A percentile compares a stretch with the other conserved stretches of the same genome.
Evolutionary conservation across 441 rosid genomes (phyloP).

Genomic region (Gossypium lobatum): DNA sequence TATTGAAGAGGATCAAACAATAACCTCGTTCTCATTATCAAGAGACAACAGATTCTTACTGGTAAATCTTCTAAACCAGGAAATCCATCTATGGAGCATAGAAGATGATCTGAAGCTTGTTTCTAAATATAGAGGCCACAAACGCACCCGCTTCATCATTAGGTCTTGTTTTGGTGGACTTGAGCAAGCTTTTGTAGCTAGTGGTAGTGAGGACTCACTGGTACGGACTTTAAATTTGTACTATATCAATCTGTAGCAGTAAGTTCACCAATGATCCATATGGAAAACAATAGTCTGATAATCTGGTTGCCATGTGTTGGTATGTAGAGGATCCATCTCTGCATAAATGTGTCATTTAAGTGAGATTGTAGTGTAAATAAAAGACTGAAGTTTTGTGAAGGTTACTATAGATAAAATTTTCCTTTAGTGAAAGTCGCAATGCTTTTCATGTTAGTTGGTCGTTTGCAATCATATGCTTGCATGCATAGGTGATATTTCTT

Average conservation of each 20-base stretch:
- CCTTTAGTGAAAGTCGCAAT: not conserved
- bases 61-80: slow-evolving; percentile 54
- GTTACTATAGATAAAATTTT: not conserved
- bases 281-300: slow-evolving; percentile 1
- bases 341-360: not conserved
- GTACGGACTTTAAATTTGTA: slow-evolving; percentile 20
- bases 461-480: not conserved
- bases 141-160: slow-evolving; percentile 45
- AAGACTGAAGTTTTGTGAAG: not conserved
- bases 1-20: slow-evolving; percentile 42
- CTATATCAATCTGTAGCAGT: not conserved
- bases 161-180: slow-evolving; percentile 70
- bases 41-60: slow-evolving; percentile 46
- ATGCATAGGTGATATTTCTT: not conserved
- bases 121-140: slow-evolving; percentile 52
- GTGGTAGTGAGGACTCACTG: slow-evolving; percentile 75
- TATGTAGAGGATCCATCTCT: not conserved
- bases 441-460: not conserved
- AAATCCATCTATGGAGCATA: slow-evolving; percentile 60
- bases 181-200: slow-evolving; percentile 53
- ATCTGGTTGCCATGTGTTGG: not conserved
- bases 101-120: slow-evolving; percentile 39
- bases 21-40: slow-evolving; percentile 68
- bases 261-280: not conserved
- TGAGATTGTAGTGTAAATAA: not conserved